Evolutionary conservation across 495 filamentous ascomycete species (phyloP), one percentile per base, ranked within the genome.

Genomic region (Tuber aestivum): DNA sequence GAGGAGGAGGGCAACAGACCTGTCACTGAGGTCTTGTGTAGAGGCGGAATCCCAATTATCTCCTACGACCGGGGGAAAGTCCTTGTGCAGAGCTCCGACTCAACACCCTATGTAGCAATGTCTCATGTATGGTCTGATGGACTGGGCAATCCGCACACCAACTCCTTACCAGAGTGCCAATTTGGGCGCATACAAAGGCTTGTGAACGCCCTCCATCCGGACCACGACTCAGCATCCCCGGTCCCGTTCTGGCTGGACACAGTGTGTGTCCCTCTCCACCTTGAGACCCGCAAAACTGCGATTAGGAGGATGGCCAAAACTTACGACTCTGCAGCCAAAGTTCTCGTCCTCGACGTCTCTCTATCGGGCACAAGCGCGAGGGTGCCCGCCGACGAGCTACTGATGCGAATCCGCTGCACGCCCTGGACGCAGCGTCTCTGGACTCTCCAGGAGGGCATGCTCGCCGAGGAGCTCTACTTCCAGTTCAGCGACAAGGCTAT

Each of bases 71-170:
- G 38, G 70, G 72, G 73, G 38, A 35, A 23, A 16, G 68, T 41
- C 10, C 27, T 61, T 7, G 72, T 73, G 6, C 72, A 37, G 44
- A 73, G 61, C 44, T 61, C 48, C 32, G 12, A 40, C 27, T 73
- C 42, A 7, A 50, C 74, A 14, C 73, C 42, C 41, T 76, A 75
- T 50, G 75, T 76, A 23, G 75, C 75, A 32, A 76, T 76, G 56
- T 76, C 75, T 32, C 75, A 76, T 32, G 75, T 75, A 72, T 76
- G 75, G 75, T 75, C 75, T 14, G 75, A 76, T 37, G 75, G 75
- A 18, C 27, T 76, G 44, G 75, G 75, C 10, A 76, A 75, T 38
- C 69, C 74, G 40, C 69, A n/a, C 6, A 0, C 42, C 18, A 75
- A 75, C 69, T 44, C 74, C 21, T 16, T 75, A 4, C 74, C 74